phyloP scores from a whole-genome alignment of 208 protist genomes.

The Trypanosoma mega region DNA sequence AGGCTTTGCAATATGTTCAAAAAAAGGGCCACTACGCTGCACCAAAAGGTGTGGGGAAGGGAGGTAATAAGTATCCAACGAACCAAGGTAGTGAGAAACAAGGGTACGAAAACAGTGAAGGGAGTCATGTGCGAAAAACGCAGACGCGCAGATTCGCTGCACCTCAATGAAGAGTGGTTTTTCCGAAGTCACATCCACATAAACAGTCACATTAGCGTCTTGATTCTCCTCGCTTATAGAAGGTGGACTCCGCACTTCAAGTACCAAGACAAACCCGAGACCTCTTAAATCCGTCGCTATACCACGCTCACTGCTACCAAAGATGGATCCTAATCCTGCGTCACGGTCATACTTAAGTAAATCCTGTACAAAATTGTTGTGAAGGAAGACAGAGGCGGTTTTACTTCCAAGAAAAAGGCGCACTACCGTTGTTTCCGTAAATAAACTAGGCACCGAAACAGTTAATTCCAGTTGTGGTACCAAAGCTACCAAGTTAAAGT shows the following conservation, averaged over 20 bases:
- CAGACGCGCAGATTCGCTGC: slow-evolving; percentile 38
- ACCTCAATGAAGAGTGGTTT: slow-evolving; percentile 39
- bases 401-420: slow-evolving; percentile 18
- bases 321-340: slow-evolving; percentile 14
- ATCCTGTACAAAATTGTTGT: slow-evolving; percentile 25
- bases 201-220: slow-evolving; percentile 13
- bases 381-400: slow-evolving; percentile 17
- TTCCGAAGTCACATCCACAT: slow-evolving; percentile 20
- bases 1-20: slow-evolving; percentile 19
- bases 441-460: slow-evolving; percentile 20
- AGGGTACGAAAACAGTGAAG: slow-evolving; percentile 39
- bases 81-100: slow-evolving; percentile 26
- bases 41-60: slow-evolving; percentile 49
- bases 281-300: slow-evolving; percentile 16
- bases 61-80: slow-evolving; percentile 33
- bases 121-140: slow-evolving; percentile 56
- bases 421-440: slow-evolving; percentile 14
- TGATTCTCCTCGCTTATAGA: not conserved
- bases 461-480: slow-evolving; percentile 9
- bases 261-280: slow-evolving; percentile 22
- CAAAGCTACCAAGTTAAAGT: slow-evolving; percentile 18
- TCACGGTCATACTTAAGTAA: slow-evolving; percentile 20
- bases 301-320: slow-evolving; percentile 21
- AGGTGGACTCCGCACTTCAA: not conserved
- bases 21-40: slow-evolving; percentile 47